Conservation (phyloP, 2,329 filamentous ascomycete genomes). For the Diaporthe vexans region DNA sequence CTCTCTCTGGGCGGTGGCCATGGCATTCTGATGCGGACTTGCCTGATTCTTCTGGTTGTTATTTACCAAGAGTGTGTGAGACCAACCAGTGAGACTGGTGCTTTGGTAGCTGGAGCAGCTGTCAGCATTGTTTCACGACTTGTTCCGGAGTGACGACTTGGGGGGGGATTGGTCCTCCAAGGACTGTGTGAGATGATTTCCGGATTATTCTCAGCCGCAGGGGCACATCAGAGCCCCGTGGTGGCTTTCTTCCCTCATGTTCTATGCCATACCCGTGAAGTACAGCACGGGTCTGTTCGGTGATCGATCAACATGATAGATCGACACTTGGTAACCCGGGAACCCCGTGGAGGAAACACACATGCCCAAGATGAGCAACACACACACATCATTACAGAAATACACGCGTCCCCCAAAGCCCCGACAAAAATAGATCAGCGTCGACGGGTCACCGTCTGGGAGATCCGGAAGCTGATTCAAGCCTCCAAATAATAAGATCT, state of each 20-base stretch:
- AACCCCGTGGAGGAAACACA: not conserved
- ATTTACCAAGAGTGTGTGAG: conserved; percentile 25
- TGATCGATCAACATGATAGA: not conserved
- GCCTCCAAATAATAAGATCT: conserved; percentile 32
- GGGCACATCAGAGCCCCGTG: not conserved
- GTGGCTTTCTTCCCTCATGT: not conserved
- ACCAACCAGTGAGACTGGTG: conserved; percentile 21
- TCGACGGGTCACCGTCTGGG: not conserved
- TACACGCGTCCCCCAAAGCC: conserved; percentile 18
- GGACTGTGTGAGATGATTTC: conserved; percentile 1
- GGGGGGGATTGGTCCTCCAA: conserved; percentile 1
- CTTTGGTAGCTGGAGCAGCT: conserved; percentile 20
- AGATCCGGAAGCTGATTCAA: conserved; percentile 18
- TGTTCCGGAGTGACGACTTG: conserved; percentile 17
- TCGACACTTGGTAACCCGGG: not conserved
- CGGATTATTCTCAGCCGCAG: not conserved
- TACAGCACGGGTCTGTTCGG: not conserved
- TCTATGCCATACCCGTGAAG: not conserved
- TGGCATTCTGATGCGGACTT: not conserved
- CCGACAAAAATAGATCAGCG: conserved; percentile 25
- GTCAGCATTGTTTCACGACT: conserved; percentile 22
- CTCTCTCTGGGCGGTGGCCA: not conserved
- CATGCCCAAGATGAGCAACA: not conserved
- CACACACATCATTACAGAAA: not conserved
- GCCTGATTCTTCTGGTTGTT: not conserved